A percentile compares a stretch with the other conserved stretches of the same genome.
phyloP scores from a whole-genome alignment of 306 rosid genomes.

The Cucurbita ficifolia region DNA sequence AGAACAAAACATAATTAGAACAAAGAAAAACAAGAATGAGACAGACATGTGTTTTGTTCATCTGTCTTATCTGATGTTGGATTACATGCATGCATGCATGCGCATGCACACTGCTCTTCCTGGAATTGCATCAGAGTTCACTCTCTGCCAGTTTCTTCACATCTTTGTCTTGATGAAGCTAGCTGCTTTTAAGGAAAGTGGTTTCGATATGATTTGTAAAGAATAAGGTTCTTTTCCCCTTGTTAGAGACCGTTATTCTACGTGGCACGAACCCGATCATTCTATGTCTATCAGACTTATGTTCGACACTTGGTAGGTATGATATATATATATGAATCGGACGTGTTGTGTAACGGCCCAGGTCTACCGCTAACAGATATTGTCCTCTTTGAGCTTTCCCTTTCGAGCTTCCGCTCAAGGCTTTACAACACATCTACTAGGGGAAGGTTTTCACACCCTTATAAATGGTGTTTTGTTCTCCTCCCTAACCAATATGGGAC shows the following conservation, averaged over 20 bases:
- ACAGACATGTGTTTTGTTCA: neutral
- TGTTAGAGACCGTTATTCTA: neutral
- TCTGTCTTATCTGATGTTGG: neutral
- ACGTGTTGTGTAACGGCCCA: no score
- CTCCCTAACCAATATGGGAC: no score
- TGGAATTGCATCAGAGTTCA: neutral
- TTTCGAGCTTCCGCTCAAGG: no score
- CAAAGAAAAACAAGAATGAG: neutral
- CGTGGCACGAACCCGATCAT: neutral
- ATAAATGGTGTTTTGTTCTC: no score
- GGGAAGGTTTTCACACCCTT: no score
- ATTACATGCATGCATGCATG: neutral
- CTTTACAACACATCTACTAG: no score
- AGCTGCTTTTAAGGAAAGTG: neutral
- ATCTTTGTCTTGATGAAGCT: neutral
- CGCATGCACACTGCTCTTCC: neutral
- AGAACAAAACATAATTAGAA: no score
- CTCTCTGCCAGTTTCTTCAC: neutral
- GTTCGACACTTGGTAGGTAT: neutral
- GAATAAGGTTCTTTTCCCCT: neutral
- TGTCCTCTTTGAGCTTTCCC: no score
- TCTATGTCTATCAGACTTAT: neutral
- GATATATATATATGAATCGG: no score
- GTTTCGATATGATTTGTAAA: neutral
- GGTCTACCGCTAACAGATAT: no score